Conservation (phyloP, 176 grass and related monocot species). For the Olyra latifolia region DNA sequence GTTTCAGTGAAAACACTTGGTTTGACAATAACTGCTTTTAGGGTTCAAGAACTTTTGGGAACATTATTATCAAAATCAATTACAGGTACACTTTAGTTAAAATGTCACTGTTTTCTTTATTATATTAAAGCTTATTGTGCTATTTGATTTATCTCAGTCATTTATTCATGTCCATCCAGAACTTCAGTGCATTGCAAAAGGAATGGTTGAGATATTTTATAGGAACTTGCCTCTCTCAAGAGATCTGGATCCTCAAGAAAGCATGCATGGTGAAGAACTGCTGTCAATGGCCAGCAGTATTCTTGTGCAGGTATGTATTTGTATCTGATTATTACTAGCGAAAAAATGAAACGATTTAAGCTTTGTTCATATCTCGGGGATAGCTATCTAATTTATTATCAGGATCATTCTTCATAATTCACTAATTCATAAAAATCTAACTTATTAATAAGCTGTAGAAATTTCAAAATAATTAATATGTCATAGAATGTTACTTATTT, state of each 20-base stretch:
- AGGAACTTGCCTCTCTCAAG: constrained; percentile 81
- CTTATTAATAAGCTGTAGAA: not conserved
- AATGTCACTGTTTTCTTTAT: constrained; percentile 10
- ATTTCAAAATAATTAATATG: too few species aligned
- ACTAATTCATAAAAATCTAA: not conserved
- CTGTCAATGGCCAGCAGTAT: constrained; percentile 82
- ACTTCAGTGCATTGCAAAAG: constrained; percentile 62
- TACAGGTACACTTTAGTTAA: constrained; percentile 40
- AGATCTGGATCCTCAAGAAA: constrained; percentile 93
- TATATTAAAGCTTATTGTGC: not conserved
- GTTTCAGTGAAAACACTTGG: constrained; percentile 65
- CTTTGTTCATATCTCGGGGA: not conserved
- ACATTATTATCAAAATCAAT: constrained; percentile 58
- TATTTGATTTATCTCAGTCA: constrained; percentile 11
- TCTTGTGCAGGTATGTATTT: constrained; percentile 70
- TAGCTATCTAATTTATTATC: not conserved
- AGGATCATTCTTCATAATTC: not conserved
- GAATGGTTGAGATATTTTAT: constrained; percentile 79
- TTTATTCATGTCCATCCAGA: constrained; percentile 54
- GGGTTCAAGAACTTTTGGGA: constrained; percentile 83
- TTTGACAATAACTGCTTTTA: constrained; percentile 62
- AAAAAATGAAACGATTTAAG: not conserved
- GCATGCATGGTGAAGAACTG: constrained; percentile 93
- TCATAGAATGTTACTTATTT: not conserved
- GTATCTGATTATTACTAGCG: constrained; percentile 23